Percentiles rank a stretch among this genome's conserved stretches.
phyloP scores from a whole-genome alignment of 805 yeast species.

The Saccharomyces eubayanus region DNA sequence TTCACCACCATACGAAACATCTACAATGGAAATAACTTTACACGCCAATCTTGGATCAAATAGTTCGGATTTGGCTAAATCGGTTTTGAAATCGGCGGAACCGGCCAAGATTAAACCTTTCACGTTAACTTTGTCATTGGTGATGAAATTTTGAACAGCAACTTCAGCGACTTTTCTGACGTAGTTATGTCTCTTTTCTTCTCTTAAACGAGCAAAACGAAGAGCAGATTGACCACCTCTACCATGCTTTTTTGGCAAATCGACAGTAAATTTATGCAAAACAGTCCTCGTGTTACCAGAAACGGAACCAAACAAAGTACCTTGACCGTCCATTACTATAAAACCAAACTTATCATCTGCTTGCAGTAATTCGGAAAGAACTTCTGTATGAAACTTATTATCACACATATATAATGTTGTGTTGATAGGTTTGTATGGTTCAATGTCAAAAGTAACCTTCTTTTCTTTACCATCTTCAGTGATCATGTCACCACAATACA shows the following conservation, averaged over 20 bases:
- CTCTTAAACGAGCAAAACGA: conserved; percentile 98
- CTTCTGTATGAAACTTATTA: conserved; percentile 97
- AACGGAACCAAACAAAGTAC: conserved; percentile 88
- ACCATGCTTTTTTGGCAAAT: conserved; percentile 98
- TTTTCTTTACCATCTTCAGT: conserved; percentile 97
- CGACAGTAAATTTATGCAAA: conserved; percentile 91
- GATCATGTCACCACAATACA: conserved; percentile 96
- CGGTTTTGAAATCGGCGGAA: conserved; percentile 97
- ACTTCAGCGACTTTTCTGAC: conserved; percentile 97
- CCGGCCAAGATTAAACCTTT: conserved; percentile 96
- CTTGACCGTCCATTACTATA: conserved; percentile 99
- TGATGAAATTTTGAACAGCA: conserved; percentile 93
- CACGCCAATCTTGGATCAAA: conserved; percentile 84
- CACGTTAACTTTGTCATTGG: conserved; percentile 89
- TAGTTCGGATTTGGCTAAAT: conserved; percentile 83
- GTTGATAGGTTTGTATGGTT: conserved; percentile 98
- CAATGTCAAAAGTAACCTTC: conserved; percentile 93
- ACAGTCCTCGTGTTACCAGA: conserved; percentile 97
- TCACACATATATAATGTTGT: conserved; percentile 95
- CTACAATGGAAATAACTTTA: conserved; percentile 86
- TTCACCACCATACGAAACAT: conserved; percentile 98
- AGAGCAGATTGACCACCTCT: conserved; percentile 99
- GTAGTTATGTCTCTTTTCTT: conserved; percentile 97
- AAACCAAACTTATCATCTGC: conserved; percentile 95
- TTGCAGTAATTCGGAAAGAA: conserved; percentile 85